These are phyloP conservation scores for Homolaphlyctis polyrhiza DNA, from an alignment of 371 early-diverging fungal genomes.

Conservation along the genomic window DNA sequence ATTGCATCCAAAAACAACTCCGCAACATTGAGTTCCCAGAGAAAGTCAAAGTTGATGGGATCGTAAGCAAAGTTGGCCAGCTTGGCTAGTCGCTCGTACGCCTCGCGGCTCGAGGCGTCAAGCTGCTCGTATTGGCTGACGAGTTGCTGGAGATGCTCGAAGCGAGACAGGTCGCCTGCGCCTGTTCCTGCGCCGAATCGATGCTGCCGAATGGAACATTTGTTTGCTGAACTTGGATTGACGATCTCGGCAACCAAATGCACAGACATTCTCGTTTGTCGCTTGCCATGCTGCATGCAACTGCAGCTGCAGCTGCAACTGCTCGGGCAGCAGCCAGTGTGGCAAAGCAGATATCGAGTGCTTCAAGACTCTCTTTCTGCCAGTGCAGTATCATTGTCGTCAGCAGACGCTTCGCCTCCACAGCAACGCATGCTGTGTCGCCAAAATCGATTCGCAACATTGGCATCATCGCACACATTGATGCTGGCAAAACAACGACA, in stretches of 20 bases:
- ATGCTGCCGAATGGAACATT: constrained; percentile 1
- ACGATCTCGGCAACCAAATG: too few relatives aligned
- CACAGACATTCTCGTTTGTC: too few relatives aligned
- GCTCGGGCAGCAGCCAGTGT: too few relatives aligned
- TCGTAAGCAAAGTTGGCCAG: constrained; percentile 62
- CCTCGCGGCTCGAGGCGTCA: background rate
- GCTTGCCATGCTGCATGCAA: background rate
- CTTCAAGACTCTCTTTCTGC: too few relatives aligned
- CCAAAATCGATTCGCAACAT: constrained; percentile 68
- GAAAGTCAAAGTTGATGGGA: constrained; percentile 47
- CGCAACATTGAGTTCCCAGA: constrained; percentile 41
- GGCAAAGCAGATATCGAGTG: too few relatives aligned
- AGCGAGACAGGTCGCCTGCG: constrained; percentile 1
- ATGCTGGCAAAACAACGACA: constrained; percentile 95
- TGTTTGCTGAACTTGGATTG: too few relatives aligned
- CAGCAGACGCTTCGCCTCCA: background rate
- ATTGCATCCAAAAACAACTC: constrained; percentile 45
- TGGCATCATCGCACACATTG: constrained; percentile 97
- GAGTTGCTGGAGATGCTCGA: constrained; percentile 3
- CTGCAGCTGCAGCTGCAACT: background rate
- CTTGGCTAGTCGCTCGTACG: constrained; percentile 31
- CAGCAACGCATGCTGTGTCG: too few relatives aligned
- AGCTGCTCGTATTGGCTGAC: background rate
- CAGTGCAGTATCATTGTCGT: too few relatives aligned
- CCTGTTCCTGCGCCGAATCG: background rate